Base-by-base conservation (phyloP, 2,329 filamentous ascomycete genomes). In the Trichoderma cornu-damae region DNA sequence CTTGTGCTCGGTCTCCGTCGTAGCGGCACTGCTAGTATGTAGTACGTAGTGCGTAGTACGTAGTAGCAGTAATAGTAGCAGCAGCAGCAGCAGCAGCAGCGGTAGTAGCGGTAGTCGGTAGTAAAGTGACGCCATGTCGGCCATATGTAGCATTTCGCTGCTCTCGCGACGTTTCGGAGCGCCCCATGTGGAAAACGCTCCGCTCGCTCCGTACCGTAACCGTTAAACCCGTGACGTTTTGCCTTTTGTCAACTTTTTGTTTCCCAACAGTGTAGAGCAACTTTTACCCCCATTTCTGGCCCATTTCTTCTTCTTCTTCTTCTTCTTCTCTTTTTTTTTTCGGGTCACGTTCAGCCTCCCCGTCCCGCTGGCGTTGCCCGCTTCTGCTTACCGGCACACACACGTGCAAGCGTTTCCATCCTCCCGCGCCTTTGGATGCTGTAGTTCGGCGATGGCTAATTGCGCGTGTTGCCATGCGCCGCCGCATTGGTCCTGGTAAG, bases 141-240 rank as follows among this genome's bases (percentile, higher is more conserved):
- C n/a, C n/a, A n/a, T n/a, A n/a, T n/a, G n/a, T n/a, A n/a, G n/a
- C n/a, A n/a, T n/a, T n/a, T n/a, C n/a, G 42, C 42, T 9, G 22
- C 20, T 35, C 24, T 28, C 26, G 26, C 26, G 38, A 18, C 7
- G 6, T 43, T 40, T 43, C 38, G 12, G 22, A 43, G 38, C 24
- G 20, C 46, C 4, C 30, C 30, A 59, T 47, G 57, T 59, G 57
- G 57, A 56, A n/a, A 58, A 59, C 57, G 57, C 57, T 56, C 51
- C 57, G 57, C 57, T 56, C 57, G 57, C 32, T 49, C 57, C 57
- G 51, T 49, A 59, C 57, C 57, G 57, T 59, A 44, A 56, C n/a
- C n/a, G n/a, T n/a, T n/a, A n/a, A n/a, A n/a, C 57, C 57, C 57
- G 57, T 49, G 57, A 51, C 57, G 57, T 48, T 49, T n/a, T n/a